These are phyloP conservation scores for Malus hybrid DNA, from an alignment of 331 rosid genomes.

Conservation along the genomic window DNA sequence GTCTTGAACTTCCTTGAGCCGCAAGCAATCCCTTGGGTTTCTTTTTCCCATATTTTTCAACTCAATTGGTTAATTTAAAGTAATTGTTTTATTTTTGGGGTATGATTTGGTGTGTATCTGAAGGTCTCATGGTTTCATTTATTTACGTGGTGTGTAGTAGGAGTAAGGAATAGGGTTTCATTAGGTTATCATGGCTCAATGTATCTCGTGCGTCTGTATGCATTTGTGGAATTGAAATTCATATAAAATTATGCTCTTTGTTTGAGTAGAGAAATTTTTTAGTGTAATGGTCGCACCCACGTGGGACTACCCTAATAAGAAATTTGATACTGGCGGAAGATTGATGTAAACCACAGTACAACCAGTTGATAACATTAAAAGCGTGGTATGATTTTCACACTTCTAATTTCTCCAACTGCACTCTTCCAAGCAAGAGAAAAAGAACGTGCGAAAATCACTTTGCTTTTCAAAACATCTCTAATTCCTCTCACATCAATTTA, in stretches of 20 bases:
- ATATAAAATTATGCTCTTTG: too few species aligned
- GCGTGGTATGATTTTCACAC: not conserved
- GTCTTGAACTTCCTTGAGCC: slow-evolving; percentile 19
- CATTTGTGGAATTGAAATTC: not conserved
- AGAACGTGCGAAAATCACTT: not conserved
- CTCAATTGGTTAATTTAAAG: not conserved
- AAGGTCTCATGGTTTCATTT: not conserved
- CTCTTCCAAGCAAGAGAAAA: not conserved
- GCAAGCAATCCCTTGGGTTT: not conserved
- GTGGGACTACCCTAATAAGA: not conserved
- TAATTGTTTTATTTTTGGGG: not conserved
- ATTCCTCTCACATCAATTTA: not conserved
- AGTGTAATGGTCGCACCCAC: not conserved
- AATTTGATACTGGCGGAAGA: not conserved
- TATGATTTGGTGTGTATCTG: not conserved
- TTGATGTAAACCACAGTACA: not conserved
- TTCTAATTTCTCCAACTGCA: not conserved
- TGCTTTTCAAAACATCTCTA: not conserved
- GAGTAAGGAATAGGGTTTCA: not conserved
- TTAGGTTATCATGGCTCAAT: not conserved
- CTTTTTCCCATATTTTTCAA: not conserved
- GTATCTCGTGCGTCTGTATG: not conserved
- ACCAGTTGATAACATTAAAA: too few species aligned
- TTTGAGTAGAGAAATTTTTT: too few species aligned
- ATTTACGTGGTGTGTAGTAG: not conserved